Evolutionary conservation across 2,329 filamentous ascomycete species (phyloP), one percentile per base, ranked within the genome.

Genomic region (Parastagonospora avenae): DNA sequence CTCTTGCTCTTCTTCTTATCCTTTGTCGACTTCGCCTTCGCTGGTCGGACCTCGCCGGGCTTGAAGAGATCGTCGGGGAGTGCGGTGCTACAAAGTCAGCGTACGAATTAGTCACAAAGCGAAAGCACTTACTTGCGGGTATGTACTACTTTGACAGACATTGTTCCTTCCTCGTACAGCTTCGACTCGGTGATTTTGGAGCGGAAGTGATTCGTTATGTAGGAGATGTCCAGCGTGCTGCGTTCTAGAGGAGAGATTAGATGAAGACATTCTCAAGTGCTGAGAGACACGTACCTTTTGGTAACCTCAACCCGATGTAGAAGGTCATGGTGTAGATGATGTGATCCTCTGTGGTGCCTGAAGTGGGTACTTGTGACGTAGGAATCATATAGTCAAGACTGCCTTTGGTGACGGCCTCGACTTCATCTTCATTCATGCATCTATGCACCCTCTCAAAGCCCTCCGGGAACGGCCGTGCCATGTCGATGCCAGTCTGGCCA

Each of bases 391-490:
- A 86, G 33, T 83, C 76, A 31, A 85, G 79, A 38, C 79, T 83
- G 28, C 87, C 87, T 60, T 83, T 82, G 33, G 85, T 81, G 27
- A 87, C 83, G 46, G 81, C 79, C 19, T 86, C 81, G 36, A 85
- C 77, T 58, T 90, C 82, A 38, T 85, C 78, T 36, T 86, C 83
- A 35, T 75, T 81, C 50, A 79, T 78, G 70, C 86, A 93, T 39
- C 80, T 80, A 74, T 97, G 92, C 3, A 86, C 81, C 54, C 94
- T 85, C 62, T 96, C 90, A 69, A 95, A 96, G 2, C 90, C 91
- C 72, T 97, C 96, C 65, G 91, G 93, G 79, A 92, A 99, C 0
- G 92, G 90, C 62, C 94, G 91, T 1, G 94, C 92, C 19, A 96
- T 79, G 31, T 87, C 85, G 59, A 97, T 91, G 30, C 74, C 75